Evolutionary conservation across 2,329 filamentous ascomycete species (phyloP).

Genomic region (Aureobasidium sp.): DNA sequence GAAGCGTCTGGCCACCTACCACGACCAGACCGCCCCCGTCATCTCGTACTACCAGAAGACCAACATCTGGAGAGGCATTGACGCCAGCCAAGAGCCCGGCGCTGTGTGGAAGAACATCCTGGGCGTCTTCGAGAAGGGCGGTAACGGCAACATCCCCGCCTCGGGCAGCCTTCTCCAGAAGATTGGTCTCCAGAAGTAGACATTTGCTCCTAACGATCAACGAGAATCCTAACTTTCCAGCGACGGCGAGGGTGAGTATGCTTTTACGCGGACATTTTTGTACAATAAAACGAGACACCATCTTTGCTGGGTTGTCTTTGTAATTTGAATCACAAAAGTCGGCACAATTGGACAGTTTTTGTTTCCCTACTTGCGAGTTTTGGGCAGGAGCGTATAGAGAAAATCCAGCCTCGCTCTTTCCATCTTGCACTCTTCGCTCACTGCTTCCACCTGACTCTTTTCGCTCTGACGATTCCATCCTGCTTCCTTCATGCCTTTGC

Average conservation of each 20-base stretch:
- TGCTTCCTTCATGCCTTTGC: not conserved
- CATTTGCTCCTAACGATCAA: not conserved
- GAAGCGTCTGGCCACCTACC: constrained; percentile 90
- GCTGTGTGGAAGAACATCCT: constrained; percentile 93
- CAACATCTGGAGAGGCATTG: constrained; percentile 91
- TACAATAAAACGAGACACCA: constrained; percentile 7
- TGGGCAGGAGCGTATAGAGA: not conserved
- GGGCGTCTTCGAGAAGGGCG: constrained; percentile 58
- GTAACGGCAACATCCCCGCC: constrained; percentile 25
- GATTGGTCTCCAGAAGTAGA: constrained; percentile 45
- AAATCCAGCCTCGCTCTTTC: constrained; percentile 1
- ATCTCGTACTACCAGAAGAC: constrained; percentile 96
- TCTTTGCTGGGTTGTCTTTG: constrained; percentile 3
- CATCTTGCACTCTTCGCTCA: not conserved
- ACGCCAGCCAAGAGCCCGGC: constrained; percentile 91
- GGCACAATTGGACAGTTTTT: constrained; percentile 1
- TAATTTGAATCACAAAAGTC: constrained; percentile 11
- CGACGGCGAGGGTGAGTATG: not conserved
- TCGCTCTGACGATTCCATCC: not conserved
- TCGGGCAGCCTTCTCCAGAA: constrained; percentile 42
- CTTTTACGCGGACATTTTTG: not conserved
- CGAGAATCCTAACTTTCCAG: constrained; percentile 1
- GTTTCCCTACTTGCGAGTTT: not conserved
- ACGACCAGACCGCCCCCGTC: constrained; percentile 85
- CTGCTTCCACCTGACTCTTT: not conserved